These are phyloP conservation scores for Echeveria elegans DNA, from an alignment of 164 flowering plant species.

Conservation along the genomic window DNA sequence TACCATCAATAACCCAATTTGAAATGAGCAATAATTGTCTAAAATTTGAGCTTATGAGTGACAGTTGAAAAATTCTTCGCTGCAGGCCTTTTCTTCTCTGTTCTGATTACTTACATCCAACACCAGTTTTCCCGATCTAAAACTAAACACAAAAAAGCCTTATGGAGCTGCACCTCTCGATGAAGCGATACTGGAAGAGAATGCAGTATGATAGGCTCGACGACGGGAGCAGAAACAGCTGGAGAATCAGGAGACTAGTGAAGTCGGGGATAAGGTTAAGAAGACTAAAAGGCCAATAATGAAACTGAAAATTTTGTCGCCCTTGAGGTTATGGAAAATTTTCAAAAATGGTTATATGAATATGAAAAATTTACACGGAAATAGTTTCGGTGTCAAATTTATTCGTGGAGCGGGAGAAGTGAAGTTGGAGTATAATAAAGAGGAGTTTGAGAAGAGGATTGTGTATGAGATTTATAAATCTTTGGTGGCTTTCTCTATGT, in stretches of 20 bases:
- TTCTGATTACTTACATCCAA: conserved; percentile 31
- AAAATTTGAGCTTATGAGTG: background rate
- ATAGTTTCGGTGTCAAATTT: conserved; percentile 21
- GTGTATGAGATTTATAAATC: conserved; percentile 30
- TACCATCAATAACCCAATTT: background rate
- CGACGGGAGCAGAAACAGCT: background rate
- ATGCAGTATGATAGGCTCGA: background rate
- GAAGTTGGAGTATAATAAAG: conserved; percentile 12
- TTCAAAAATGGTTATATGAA: conserved; percentile 31
- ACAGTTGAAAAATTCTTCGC: background rate
- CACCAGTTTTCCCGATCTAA: background rate
- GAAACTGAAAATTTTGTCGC: conserved; percentile 17
- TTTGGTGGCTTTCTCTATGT: conserved; percentile 23
- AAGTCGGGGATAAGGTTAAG: background rate
- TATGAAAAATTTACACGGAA: conserved; percentile 26
- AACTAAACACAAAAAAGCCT: background rate
- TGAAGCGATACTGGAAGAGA: background rate
- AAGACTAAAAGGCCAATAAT: background rate
- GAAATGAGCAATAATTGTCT: background rate
- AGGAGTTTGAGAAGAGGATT: conserved; percentile 24
- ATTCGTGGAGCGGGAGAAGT: conserved; percentile 20
- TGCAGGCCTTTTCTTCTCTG: conserved; percentile 56
- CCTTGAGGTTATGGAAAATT: conserved; percentile 23
- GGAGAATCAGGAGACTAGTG: background rate
- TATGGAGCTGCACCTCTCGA: background rate